A percentile compares a stretch with the other conserved stretches of the same genome.
These are phyloP conservation scores for Penicillium arizonense DNA, from an alignment of 495 filamentous ascomycete genomes.

Conservation along the genomic window DNA sequence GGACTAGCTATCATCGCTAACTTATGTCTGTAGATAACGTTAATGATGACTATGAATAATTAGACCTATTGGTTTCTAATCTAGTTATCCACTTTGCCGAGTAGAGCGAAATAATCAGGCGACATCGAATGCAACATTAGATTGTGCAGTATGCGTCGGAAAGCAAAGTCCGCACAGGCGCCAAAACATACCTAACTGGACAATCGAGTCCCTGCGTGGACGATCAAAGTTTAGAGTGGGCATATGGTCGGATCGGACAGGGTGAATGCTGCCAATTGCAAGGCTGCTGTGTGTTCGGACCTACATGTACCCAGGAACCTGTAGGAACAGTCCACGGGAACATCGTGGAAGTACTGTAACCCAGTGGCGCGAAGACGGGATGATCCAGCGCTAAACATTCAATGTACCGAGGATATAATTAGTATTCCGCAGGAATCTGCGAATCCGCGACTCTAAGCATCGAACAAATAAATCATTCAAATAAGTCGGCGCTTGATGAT, in stretches of 20 bases:
- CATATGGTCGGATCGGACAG: slow-evolving; percentile 7
- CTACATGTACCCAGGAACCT: neutral
- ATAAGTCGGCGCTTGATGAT: neutral
- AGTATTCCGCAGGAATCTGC: neutral
- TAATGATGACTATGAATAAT: neutral
- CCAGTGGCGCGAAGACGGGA: slow-evolving; percentile 3
- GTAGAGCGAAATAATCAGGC: too few species aligned
- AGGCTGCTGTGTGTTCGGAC: slow-evolving; percentile 2
- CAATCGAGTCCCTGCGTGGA: slow-evolving; percentile 12
- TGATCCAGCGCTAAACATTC: slow-evolving; percentile 10
- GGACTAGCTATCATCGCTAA: neutral
- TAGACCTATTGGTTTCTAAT: neutral
- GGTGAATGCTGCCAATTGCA: slow-evolving; percentile 7
- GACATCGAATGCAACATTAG: neutral
- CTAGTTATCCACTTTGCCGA: too few species aligned
- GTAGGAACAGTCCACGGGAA: neutral
- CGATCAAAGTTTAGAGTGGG: slow-evolving; percentile 13
- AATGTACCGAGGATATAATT: slow-evolving; percentile 18
- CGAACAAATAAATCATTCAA: neutral
- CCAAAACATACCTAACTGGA: slow-evolving; percentile 10
- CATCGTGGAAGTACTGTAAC: neutral
- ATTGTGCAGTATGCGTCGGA: neutral
- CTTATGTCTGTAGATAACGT: neutral
- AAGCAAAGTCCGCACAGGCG: slow-evolving; percentile 1
- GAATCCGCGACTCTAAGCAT: neutral